Conservation (phyloP, 306 rosid species). For the Sesbania bispinosa region DNA sequence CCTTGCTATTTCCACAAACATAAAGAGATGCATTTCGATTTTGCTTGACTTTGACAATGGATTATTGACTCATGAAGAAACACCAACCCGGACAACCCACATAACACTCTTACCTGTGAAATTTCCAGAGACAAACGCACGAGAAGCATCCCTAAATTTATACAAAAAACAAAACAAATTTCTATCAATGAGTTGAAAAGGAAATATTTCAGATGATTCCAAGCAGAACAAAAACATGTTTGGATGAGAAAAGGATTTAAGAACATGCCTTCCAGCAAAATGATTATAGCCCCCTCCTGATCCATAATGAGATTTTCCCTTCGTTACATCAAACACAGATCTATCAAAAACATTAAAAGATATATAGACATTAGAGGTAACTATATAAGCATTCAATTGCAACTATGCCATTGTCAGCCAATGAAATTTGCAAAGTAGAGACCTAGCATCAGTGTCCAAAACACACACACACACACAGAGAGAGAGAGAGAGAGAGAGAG, state of each 20-base stretch:
- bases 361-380: background rate
- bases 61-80: background rate
- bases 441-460: background rate
- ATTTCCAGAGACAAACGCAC: conserved; percentile 98
- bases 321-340: conserved; percentile 86
- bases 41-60: background rate
- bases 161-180: background rate
- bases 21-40: background rate
- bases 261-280: conserved; percentile 81
- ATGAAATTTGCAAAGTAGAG: background rate
- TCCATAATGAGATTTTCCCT: conserved; percentile 94
- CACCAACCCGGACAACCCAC: background rate
- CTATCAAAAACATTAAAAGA: conserved; percentile 35
- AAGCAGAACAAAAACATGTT: background rate
- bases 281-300: conserved; percentile 87
- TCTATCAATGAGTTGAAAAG: conserved; percentile 3
- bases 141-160: conserved; percentile 82
- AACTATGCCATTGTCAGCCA: background rate
- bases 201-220: background rate
- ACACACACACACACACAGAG: background rate
- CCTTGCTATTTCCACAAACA: background rate
- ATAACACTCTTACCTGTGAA: conserved; percentile 69
- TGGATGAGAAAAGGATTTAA: background rate
- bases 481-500: background rate
- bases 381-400: background rate